phyloP scores from a whole-genome alignment of 2,329 filamentous ascomycete species.

The Fusarium penzigii region DNA sequence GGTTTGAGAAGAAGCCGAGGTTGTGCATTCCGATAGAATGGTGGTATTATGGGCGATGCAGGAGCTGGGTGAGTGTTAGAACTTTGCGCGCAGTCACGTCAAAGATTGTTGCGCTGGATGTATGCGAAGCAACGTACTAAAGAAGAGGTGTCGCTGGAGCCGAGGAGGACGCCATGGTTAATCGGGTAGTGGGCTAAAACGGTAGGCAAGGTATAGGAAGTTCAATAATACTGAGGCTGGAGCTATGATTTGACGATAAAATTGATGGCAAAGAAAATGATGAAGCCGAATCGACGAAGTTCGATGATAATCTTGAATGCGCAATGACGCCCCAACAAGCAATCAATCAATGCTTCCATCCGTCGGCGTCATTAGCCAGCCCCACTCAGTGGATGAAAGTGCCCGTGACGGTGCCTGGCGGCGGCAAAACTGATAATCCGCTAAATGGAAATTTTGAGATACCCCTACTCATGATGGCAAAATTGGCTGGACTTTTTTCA shows the following conservation, averaged over 20 bases:
- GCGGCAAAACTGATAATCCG: constrained; percentile 25
- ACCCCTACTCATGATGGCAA: constrained; percentile 15
- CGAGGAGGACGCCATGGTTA: constrained; percentile 70
- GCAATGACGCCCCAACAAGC: constrained; percentile 25
- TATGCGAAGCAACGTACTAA: constrained; percentile 57
- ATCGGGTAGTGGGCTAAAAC: not conserved
- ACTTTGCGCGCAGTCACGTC: not conserved
- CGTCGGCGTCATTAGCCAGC: constrained; percentile 22
- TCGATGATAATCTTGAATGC: constrained; percentile 4
- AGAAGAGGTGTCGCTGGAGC: constrained; percentile 67
- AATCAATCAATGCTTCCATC: constrained; percentile 3
- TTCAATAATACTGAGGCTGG: not conserved
- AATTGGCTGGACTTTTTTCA: constrained; percentile 2
- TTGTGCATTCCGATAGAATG: constrained; percentile 90
- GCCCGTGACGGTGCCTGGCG: not conserved
- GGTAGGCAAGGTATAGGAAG: not conserved
- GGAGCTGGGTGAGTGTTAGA: constrained; percentile 54
- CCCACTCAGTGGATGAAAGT: constrained; percentile 16
- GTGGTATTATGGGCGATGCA: constrained; percentile 94
- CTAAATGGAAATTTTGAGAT: constrained; percentile 21
- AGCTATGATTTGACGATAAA: not conserved
- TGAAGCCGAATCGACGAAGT: not conserved
- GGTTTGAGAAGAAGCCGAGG: constrained; percentile 78
- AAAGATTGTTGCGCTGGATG: not conserved
- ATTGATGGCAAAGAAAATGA: constrained; percentile 6